A percentile compares a stretch with the other conserved stretches of the same genome.
These are phyloP conservation scores for Pythium oligandrum DNA, from an alignment of 352 stramenopile genomes.

Conservation along the genomic window DNA sequence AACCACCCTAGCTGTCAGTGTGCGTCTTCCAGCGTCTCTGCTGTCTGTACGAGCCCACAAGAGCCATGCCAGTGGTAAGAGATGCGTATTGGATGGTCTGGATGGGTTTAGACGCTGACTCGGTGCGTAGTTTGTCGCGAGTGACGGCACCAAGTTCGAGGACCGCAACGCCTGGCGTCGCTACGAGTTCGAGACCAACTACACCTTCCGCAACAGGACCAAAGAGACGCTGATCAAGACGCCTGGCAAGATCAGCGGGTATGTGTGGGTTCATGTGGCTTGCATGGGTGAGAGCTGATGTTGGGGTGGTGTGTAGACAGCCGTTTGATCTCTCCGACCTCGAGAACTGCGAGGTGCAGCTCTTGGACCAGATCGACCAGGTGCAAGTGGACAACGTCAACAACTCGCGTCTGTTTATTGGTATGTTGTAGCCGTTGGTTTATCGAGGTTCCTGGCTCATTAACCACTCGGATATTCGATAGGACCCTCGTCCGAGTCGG, in stretches of 20 bases:
- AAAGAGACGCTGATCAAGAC: constrained; percentile 77
- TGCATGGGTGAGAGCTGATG: background rate
- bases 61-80: too few relatives aligned
- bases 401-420: constrained; percentile 87
- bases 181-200: constrained; percentile 91
- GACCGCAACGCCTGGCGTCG: constrained; percentile 77
- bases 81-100: too few relatives aligned
- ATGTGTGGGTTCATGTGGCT: background rate
- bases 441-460: background rate
- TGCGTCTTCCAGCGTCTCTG: constrained; percentile 6
- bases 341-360: constrained; percentile 68
- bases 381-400: constrained; percentile 89
- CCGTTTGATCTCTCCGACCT: constrained; percentile 87
- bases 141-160: constrained; percentile 84
- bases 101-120: too few relatives aligned
- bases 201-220: constrained; percentile 87
- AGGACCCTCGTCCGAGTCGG: constrained; percentile 77
- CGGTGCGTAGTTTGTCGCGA: constrained; percentile 58
- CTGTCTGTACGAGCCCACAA: too few relatives aligned
- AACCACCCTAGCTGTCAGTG: background rate
- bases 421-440: constrained; percentile 3
- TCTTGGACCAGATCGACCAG: constrained; percentile 88
- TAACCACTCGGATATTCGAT: background rate
- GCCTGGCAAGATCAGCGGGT: constrained; percentile 75
- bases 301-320: constrained; percentile 34